Percentiles rank a stretch among this genome's conserved stretches.
Evolutionary conservation across 1,139 yeast species (phyloP).

Genomic region (Kodamaea arcana): DNA sequence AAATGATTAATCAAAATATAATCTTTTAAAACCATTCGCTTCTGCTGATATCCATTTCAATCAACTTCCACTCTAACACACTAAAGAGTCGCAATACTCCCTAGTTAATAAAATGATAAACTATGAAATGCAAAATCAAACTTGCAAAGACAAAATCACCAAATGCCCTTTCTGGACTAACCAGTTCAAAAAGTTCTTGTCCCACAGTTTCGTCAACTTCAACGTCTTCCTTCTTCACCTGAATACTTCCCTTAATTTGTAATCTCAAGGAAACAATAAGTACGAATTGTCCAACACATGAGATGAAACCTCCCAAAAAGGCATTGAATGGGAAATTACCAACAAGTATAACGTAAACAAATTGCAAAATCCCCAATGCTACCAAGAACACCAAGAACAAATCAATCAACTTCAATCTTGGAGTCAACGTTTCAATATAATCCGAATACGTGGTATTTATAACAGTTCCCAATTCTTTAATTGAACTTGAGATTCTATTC

Average conservation of each 20-base stretch:
- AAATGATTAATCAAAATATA: too few species aligned
- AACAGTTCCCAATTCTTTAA: constrained; percentile 46
- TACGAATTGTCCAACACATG: constrained; percentile 95
- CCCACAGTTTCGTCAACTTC: constrained; percentile 8
- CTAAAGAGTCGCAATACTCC: too few species aligned
- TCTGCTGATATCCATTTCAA: too few species aligned
- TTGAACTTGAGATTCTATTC: constrained; percentile 12
- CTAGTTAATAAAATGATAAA: constrained; percentile 85
- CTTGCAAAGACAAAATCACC: constrained; percentile 89
- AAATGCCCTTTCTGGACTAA: constrained; percentile 77
- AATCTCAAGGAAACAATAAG: constrained; percentile 75
- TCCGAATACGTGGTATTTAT: constrained; percentile 44
- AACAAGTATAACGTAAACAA: constrained; percentile 66
- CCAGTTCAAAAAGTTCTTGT: constrained; percentile 35
- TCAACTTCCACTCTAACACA: too few species aligned
- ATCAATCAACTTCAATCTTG: constrained; percentile 66
- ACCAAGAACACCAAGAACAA: constrained; percentile 72
- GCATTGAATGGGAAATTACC: constrained; percentile 97
- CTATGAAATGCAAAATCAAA: constrained; percentile 81
- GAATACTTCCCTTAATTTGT: constrained; percentile 36
- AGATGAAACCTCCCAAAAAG: constrained; percentile 85
- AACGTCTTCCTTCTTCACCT: constrained; percentile 4
- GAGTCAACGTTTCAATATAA: constrained; percentile 41
- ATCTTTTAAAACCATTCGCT: too few species aligned
- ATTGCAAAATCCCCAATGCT: constrained; percentile 70